Conservation (phyloP, 805 yeast genomes). For the Cyberlindnera nakhonratchasimensis region DNA sequence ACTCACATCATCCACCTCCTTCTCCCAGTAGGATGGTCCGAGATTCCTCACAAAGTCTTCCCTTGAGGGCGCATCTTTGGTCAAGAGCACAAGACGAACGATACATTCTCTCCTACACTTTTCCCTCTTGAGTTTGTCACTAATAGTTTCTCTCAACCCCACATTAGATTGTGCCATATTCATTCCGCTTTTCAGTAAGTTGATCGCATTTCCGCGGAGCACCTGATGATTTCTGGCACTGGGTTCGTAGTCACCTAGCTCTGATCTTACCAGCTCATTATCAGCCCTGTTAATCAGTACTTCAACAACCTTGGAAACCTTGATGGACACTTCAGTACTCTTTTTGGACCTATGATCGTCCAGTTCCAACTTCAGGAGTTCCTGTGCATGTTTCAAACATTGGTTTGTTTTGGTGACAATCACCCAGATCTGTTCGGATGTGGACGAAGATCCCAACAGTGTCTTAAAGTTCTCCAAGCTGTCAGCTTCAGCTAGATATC, state of each 20-base stretch:
- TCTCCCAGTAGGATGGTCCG: constrained; percentile 16
- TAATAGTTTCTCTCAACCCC: constrained; percentile 24
- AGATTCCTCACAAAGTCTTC: constrained; percentile 24
- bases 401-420: constrained; percentile 13
- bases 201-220: constrained; percentile 17
- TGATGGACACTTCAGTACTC: constrained; percentile 18
- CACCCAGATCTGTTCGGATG: constrained; percentile 17
- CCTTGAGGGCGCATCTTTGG: constrained; percentile 12
- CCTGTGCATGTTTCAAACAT: constrained; percentile 22
- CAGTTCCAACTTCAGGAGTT: constrained; percentile 13
- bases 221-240: constrained; percentile 13
- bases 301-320: constrained; percentile 23
- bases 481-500: constrained; percentile 22
- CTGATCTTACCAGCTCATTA: constrained; percentile 22
- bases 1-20: constrained; percentile 19
- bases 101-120: constrained; percentile 25
- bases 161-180: constrained; percentile 22
- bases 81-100: constrained; percentile 21
- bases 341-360: constrained; percentile 10
- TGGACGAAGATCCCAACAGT: background rate
- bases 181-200: constrained; percentile 25
- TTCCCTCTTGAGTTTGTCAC: constrained; percentile 22
- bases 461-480: constrained; percentile 10
- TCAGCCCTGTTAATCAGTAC: constrained; percentile 26
- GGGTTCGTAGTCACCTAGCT: constrained; percentile 11